Base-by-base conservation (phyloP, 495 filamentous ascomycete species). In the Penicillium mononematosum region DNA sequence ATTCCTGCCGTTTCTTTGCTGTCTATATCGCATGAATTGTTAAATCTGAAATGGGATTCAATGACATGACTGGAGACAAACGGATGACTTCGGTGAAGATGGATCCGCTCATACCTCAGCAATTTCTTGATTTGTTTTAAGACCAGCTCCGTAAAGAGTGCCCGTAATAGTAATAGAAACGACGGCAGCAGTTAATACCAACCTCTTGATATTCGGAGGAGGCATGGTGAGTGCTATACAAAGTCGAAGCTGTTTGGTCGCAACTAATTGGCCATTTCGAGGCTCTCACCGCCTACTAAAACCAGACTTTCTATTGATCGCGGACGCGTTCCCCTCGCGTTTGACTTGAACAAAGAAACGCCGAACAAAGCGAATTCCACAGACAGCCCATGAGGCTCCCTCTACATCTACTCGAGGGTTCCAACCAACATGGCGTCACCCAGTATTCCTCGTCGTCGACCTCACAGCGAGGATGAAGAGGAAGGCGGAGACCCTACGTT, bases 101-200 rank as follows among this genome's bases (percentile, higher is more conserved):
- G 20, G 38, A 31, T 42, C 32, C 22, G 32, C 42, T 58, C 61
- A 27, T 63, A 82, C 80, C 69, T 81, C 62, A 25, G 70, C 64
- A 42, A 69, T 67, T 46, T 85, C 77, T 55, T 74, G 63, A 24
- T 73, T 59, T 1, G 72, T 78, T 65, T 83, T 83, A 45, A 83
- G 31, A 4, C 79, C 76, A 31, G 82, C 82, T 12, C 82, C 82
- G 58, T 83, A 83, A 41, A 78, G 75, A 16, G 78, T 74, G 17
- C 82, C 81, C 1, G 73, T 73, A 24, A 76, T 78, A 6, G 79
- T 81, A n/a, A 82, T 73, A 7, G 75, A 72, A 11, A 73, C 70
- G 8, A 81, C 75, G 5, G 80, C 72, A 12, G 65, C 71, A 3
- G 82, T 75, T 48, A 80, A 62, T 4, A 83, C 66, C n/a, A 81